phyloP scores from a whole-genome alignment of 1,284 basidiomycete species.

The Somion occarium region DNA sequence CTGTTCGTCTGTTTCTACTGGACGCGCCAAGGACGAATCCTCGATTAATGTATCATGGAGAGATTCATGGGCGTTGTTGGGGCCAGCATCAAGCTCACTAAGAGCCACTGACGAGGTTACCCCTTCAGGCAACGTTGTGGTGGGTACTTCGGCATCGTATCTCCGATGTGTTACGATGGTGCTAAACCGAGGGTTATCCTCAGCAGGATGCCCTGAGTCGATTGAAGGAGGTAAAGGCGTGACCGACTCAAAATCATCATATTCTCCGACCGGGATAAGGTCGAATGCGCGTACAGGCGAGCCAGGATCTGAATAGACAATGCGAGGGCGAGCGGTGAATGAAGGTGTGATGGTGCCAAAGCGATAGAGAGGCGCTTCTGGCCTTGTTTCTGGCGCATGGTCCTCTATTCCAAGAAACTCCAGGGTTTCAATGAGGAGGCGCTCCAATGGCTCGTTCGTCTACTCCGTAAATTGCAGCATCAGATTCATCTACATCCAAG shows the following conservation, averaged over 20 bases:
- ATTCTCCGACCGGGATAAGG: neutral
- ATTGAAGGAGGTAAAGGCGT: neutral
- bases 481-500: slow-evolving; percentile 8
- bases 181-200: slow-evolving; percentile 4
- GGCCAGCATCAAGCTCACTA: neutral
- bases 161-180: neutral
- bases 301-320: slow-evolving; percentile 3
- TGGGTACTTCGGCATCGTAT: neutral
- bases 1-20: neutral
- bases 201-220: neutral
- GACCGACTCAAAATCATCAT: neutral
- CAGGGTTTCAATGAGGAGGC: neutral
- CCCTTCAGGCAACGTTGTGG: neutral
- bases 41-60: neutral
- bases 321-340: neutral
- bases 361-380: neutral
- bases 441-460: neutral
- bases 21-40: neutral
- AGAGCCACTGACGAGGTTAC: neutral
- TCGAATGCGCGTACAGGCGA: slow-evolving; percentile 1
- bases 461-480: slow-evolving; percentile 4
- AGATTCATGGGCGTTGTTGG: neutral
- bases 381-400: neutral
- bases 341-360: neutral
- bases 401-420: neutral